phyloP scores from a whole-genome alignment of 129 eudicot genomes.

The Sambucus nigra region DNA sequence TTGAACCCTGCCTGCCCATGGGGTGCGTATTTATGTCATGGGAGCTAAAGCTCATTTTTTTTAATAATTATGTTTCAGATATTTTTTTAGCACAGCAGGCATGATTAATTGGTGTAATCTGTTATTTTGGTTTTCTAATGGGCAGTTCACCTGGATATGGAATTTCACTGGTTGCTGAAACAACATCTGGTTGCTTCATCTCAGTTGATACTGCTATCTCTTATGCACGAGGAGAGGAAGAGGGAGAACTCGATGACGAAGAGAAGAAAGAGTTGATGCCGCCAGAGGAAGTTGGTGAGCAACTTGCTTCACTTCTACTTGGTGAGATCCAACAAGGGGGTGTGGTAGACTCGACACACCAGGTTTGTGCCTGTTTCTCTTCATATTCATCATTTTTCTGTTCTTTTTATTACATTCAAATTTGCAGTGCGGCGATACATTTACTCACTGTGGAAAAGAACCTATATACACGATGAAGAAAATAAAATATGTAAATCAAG shows the following conservation, averaged over 20 bases:
- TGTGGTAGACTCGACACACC: conserved; percentile 90
- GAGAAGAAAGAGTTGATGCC: conserved; percentile 72
- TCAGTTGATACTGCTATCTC: conserved; percentile 78
- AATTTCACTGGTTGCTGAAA: conserved; percentile 81
- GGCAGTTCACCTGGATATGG: conserved; percentile 97
- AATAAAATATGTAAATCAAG: no score
- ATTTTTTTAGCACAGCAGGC: no score
- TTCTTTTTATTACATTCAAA: no score
- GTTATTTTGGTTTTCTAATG: neutral
- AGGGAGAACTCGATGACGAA: conserved; percentile 39
- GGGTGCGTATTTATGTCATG: no score
- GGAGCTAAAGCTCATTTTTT: no score
- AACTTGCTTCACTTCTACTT: conserved; percentile 62
- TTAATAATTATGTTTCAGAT: no score
- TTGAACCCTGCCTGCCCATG: no score
- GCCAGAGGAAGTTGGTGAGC: conserved; percentile 77
- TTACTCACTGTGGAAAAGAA: no score
- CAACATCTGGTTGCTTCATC: conserved; percentile 76
- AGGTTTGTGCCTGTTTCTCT: conserved; percentile 35
- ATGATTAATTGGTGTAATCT: conserved; percentile 1
- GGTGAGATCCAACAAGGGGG: conserved; percentile 94
- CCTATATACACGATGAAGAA: no score
- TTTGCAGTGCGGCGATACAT: no score
- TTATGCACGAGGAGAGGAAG: conserved; percentile 45
- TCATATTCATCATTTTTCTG: no score